Base-by-base conservation (phyloP, 768 basidiomycete genomes). In the Tephrocybe sp. region DNA sequence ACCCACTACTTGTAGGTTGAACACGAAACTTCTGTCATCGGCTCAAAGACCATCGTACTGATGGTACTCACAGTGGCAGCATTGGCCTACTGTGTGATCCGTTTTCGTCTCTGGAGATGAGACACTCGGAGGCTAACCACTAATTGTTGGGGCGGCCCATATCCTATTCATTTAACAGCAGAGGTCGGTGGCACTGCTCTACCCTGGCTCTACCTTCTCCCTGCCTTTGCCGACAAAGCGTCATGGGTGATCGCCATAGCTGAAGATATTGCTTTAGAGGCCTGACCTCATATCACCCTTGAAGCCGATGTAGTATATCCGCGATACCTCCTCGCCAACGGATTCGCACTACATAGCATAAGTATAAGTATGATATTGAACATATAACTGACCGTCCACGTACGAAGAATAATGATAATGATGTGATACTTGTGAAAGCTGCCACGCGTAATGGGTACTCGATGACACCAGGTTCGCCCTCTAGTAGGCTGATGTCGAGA, bases 301-400 rank as follows among this genome's bases (percentile, higher is more conserved):
- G 74, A 94, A 94, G 16, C 91, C 91, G 36, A 93, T 60, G 59
- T 84, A 94, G 61, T 86, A 94, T 30, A 93, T 65, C 21, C 86
- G 70, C 3, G 86, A 79, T 15, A 68, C 54, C 6, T 88, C 84
- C 22, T 76, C 84, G 4, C 86, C 88, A 3, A 73, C 74, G 2
- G 88, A 72, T 34, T 90, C 80, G 46, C 79, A 81, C 88, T 90
- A 48, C 23, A 16, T 38, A 29, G 25, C 1, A 15, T 24, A n/a
- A 41, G 33, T 29, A 42, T 12, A 40, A 40, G 39, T 18, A 4
- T 18, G 33, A 45, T 23, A 13, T 16, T 40, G 22, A 49, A 30
- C 36, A 34, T 9, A 34, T 42, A 9, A 18, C 3, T 19, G n/a
- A 3, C 4, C 8, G 34, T 41, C 11, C 10, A 77, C 90, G 59